Evolutionary conservation across 2,329 filamentous ascomycete species (phyloP).

Genomic region (Aphanocladium album): DNA sequence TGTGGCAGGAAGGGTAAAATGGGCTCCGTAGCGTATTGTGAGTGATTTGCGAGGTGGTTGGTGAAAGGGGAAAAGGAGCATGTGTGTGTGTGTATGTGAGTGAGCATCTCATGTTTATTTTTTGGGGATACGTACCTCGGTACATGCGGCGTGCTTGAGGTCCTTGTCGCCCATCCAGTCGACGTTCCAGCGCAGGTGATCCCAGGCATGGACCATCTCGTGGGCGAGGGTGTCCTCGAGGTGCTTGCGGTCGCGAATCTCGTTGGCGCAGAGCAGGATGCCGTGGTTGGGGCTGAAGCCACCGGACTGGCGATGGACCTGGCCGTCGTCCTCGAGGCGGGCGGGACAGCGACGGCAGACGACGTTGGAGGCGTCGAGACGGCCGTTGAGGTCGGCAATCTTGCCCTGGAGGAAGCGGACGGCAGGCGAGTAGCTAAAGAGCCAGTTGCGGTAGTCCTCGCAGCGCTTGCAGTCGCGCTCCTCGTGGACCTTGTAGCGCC

Average conservation of each 20-base stretch:
- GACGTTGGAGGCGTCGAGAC: conserved; percentile 69
- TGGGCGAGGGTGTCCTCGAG: conserved; percentile 92
- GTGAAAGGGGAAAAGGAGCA: not conserved
- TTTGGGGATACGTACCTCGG: conserved; percentile 66
- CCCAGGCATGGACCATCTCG: conserved; percentile 97
- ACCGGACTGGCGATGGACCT: conserved; percentile 62
- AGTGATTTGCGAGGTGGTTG: not conserved
- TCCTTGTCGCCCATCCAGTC: conserved; percentile 68
- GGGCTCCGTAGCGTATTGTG: not conserved
- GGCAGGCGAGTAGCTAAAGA: conserved; percentile 77
- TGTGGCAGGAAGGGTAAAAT: not conserved
- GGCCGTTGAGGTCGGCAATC: conserved; percentile 72
- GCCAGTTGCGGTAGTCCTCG: conserved; percentile 76
- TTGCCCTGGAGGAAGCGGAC: conserved; percentile 83
- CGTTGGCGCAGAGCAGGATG: conserved; percentile 89
- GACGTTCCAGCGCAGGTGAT: conserved; percentile 86
- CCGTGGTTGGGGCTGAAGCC: conserved; percentile 85
- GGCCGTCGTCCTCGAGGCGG: conserved; percentile 50
- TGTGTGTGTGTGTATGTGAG: not conserved
- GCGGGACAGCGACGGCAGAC: conserved; percentile 73
- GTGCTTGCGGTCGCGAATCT: conserved; percentile 73
- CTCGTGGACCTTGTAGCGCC: conserved; percentile 71
- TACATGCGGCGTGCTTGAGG: conserved; percentile 85
- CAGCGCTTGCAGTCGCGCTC: conserved; percentile 73
- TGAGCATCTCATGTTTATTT: conserved; percentile 4